Evolutionary conservation across 2,329 filamentous ascomycete genomes (phyloP), one percentile per base, ranked within the genome.

Genomic region (Colletotrichum sp.): DNA sequence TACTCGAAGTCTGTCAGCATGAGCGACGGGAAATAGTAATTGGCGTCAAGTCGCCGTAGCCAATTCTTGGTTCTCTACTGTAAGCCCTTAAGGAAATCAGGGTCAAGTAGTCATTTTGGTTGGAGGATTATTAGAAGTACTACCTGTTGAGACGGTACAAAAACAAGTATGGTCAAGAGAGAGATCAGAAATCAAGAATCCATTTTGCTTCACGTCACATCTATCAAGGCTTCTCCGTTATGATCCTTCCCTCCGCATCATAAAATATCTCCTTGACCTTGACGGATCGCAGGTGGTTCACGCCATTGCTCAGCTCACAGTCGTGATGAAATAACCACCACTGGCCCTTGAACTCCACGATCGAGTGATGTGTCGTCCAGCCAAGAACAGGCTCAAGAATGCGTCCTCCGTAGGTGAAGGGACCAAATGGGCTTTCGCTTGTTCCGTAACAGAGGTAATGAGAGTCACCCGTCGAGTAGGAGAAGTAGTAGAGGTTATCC

Each of bases 321-420:
- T 96, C 94, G 82, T 96, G 94, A 82, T 95, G 92, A 83, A 96
- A 96, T 72, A 96, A 82, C 84, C 91, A 96, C 91, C 94, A 95
- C 78, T 89, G 90, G 6, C 90, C 93, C 84, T 91, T 83, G 81
- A 94, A 95, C 87, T 95, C 93, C 12, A 93, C 93, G 79, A 96
- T 93, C 5, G 92, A 94, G 83, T 96, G 94, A 85, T 96, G 94
- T 71, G 94, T 96, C 59, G 94, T 96, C 94, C 94, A 96, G 2
- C 94, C 94, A 30, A 94, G 83, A 7, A 96, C 94, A 0, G 94
- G 94, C 87, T 95, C 94, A 65, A 96, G 83, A 71, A 96, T 93
- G 63, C 91, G 86, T 0, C 94, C 94, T 0, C 88, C 89, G 77
- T 95, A 96, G 2, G 91, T 94, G 80, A 96, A 96, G 0, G 94